Percentiles rank a stretch among this genome's conserved stretches.
These are phyloP conservation scores for Alternaria rosae DNA, from an alignment of 2,329 filamentous ascomycete genomes.

Conservation along the genomic window DNA sequence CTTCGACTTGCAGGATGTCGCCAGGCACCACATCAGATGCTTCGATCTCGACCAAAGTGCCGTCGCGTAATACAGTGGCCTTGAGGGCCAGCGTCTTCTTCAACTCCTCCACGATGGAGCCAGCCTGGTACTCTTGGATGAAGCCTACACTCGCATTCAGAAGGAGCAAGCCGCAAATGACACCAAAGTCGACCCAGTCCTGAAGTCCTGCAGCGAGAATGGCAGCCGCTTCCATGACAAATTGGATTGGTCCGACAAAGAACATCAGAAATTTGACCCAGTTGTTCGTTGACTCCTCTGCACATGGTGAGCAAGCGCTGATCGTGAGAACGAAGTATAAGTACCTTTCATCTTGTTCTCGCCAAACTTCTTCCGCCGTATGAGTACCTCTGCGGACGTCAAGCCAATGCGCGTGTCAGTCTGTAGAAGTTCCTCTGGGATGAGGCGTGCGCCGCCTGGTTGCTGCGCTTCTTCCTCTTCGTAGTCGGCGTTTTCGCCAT, in stretches of 20 bases:
- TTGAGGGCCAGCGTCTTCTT: conserved; percentile 91
- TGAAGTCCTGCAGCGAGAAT: conserved; percentile 82
- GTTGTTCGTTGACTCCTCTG: conserved; percentile 84
- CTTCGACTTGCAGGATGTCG: conserved; percentile 88
- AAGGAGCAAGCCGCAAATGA: conserved; percentile 82
- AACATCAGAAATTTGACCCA: conserved; percentile 82
- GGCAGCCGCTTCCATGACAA: conserved; percentile 88
- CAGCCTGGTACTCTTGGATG: conserved; percentile 87
- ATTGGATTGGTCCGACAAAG: conserved; percentile 89
- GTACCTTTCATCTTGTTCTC: conserved; percentile 80
- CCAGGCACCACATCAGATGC: conserved; percentile 85
- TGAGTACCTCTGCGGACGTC: conserved; percentile 71
- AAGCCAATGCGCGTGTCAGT: conserved; percentile 78
- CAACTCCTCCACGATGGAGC: conserved; percentile 87
- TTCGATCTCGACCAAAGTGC: conserved; percentile 78
- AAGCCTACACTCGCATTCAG: conserved; percentile 89
- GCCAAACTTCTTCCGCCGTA: conserved; percentile 75
- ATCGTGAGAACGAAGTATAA: background rate
- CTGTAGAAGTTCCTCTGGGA: conserved; percentile 78
- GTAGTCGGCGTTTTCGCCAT: conserved; percentile 71
- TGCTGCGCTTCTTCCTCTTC: conserved; percentile 66
- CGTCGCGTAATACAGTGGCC: conserved; percentile 85
- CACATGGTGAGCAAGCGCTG: conserved; percentile 16
- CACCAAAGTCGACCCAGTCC: conserved; percentile 93
- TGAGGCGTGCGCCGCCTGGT: conserved; percentile 63